These are phyloP conservation scores for Escallonia herrerae DNA, from an alignment of 129 eudicot species.

Conservation along the genomic window DNA sequence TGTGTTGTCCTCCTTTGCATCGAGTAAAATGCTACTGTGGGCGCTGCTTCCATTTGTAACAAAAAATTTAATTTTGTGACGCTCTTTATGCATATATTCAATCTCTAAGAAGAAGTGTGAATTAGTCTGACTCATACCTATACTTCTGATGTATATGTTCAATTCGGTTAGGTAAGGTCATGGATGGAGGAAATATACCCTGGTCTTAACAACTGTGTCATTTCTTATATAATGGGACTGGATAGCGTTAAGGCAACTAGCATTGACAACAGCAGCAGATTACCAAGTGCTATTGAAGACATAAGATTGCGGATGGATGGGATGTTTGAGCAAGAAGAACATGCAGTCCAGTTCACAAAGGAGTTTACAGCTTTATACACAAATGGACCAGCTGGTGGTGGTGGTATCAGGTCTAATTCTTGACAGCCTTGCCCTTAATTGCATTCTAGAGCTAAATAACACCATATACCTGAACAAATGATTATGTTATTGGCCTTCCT, in stretches of 20 bases:
- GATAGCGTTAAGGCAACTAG: slow-evolving; percentile 76
- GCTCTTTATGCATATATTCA: too few species aligned
- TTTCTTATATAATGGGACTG: slow-evolving; percentile 79
- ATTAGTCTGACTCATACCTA: background rate
- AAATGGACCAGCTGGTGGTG: slow-evolving; percentile 99
- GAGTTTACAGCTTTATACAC: slow-evolving; percentile 92
- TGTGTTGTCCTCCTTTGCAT: background rate
- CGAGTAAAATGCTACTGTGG: too few species aligned
- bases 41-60: too few species aligned
- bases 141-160: slow-evolving; percentile 5
- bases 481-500: too few species aligned
- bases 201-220: slow-evolving; percentile 39
- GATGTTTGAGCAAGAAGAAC: slow-evolving; percentile 64
- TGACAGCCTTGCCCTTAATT: background rate
- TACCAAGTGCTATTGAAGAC: slow-evolving; percentile 34
- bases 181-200: slow-evolving; percentile 93
- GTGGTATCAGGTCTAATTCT: slow-evolving; percentile 77
- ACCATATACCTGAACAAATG: too few species aligned
- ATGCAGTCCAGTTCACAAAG: slow-evolving; percentile 63
- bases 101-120: too few species aligned
- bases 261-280: slow-evolving; percentile 14
- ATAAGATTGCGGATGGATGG: slow-evolving; percentile 94
- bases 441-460: background rate
- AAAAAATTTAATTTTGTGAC: too few species aligned
- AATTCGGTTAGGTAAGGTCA: slow-evolving; percentile 59